Evolutionary conservation across 768 basidiomycete genomes (phyloP), one percentile per base, ranked within the genome.

Genomic region (Ephemerocybe angulata): DNA sequence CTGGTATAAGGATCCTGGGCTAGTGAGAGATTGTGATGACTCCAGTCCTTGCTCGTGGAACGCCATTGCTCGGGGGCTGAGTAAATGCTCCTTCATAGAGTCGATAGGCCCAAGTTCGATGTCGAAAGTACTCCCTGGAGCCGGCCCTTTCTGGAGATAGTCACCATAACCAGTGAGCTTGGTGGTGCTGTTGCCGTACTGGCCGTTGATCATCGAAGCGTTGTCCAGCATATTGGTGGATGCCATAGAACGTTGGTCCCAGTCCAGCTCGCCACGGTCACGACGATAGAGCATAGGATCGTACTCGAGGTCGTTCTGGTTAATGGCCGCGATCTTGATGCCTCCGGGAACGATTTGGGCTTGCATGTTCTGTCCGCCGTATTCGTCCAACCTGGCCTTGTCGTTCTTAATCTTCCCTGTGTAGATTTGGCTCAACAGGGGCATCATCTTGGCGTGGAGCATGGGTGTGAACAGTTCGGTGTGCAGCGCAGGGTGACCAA

Each of bases 401-500:
- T 85, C 81, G 33, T 67, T 78, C 8, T 73, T 80, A 51, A 90
- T 77, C 67, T 84, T 87, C 60, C 91, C 91, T 37, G 78, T 72
- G 65, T 91, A 93, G 25, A 93, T 88, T 57, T 92, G 81, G 31
- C 75, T 70, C 21, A 93, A 74, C 22, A 93, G 72, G 6, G 81
- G 86, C 81, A 90, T 86, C 88, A 92, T 88, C 69, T 85, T 86
- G 58, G 87, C 84, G 62, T 92, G 91, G 49, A 93, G 68, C 88
- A 91, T 89, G 0, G 89, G 91, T 4, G 90, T 92, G 71, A 94
- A 90, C 43, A 96, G 77, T 51, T 95, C 92, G 12, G 81, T 71
- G 60, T 93, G 84, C 44, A 99, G 77, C 15, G 94, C 90, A 1
- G 97, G 95, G 67, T 99, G 97, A 1, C 95, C 90, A 72, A 98